These are phyloP conservation scores for Neurospora hispaniola DNA, from an alignment of 495 filamentous ascomycete species.

Conservation along the genomic window DNA sequence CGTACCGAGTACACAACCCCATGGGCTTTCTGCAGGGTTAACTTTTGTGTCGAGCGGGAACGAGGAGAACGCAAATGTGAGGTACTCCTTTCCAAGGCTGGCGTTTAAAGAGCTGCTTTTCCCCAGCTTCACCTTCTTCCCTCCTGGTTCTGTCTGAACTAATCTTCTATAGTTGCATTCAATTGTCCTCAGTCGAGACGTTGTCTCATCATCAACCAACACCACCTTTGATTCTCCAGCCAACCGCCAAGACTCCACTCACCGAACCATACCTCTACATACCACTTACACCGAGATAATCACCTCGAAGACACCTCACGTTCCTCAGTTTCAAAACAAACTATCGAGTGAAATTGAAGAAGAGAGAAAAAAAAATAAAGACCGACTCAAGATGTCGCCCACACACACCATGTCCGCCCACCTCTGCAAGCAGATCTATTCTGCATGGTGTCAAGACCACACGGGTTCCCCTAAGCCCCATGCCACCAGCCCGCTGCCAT, in stretches of 20 bases:
- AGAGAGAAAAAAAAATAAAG: neutral
- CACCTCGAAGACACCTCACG: neutral
- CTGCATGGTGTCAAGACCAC: slow-evolving; percentile 29
- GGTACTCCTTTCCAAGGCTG: neutral
- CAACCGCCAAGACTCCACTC: neutral
- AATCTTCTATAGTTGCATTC: neutral
- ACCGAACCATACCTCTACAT: too few relatives aligned
- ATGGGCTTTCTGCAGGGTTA: neutral
- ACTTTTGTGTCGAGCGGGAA: neutral
- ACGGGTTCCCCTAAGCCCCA: slow-evolving; percentile 22
- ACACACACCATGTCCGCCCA: slow-evolving; percentile 45
- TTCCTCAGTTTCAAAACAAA: neutral
- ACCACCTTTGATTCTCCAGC: neutral
- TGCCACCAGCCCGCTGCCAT: slow-evolving; percentile 14
- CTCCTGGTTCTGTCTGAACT: neutral
- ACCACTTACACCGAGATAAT: neutral
- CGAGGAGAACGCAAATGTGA: neutral
- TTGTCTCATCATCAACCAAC: neutral
- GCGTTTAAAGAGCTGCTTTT: neutral
- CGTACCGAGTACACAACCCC: neutral
- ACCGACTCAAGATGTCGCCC: slow-evolving; percentile 30
- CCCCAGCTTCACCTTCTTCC: neutral
- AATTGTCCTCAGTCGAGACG: neutral
- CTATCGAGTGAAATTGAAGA: neutral
- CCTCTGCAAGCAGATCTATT: slow-evolving; percentile 40